phyloP scores from a whole-genome alignment of 768 basidiomycete species.

The Baorangia bicolor region DNA sequence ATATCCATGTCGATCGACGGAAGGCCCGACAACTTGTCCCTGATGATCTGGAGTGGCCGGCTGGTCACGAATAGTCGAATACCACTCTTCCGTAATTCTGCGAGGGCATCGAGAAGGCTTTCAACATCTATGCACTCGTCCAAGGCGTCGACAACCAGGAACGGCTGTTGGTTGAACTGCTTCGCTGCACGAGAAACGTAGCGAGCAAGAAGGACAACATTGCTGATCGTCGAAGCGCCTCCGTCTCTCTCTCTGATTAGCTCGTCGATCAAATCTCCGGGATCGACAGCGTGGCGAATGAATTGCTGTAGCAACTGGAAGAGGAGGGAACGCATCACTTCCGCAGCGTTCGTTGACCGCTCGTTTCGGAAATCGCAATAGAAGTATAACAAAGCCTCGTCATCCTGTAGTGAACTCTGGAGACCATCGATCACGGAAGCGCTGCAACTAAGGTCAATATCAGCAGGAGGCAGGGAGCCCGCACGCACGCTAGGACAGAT shows the following conservation, averaged over 20 bases:
- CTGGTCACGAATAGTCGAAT: slow-evolving; percentile 13
- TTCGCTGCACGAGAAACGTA: background rate
- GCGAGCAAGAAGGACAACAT: background rate
- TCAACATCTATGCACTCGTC: slow-evolving; percentile 14
- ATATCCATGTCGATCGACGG: slow-evolving; percentile 2
- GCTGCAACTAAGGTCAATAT: too few species aligned
- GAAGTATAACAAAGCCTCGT: slow-evolving; percentile 6
- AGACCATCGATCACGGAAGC: too few species aligned
- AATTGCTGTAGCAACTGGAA: too few species aligned
- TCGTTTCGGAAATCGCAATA: slow-evolving; percentile 23
- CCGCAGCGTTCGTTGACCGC: slow-evolving; percentile 1
- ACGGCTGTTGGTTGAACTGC: background rate
- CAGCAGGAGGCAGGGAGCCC: too few species aligned
- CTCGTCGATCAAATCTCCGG: background rate
- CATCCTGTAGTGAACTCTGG: too few species aligned
- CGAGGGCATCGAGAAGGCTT: background rate
- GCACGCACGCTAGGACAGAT: slow-evolving; percentile 4
- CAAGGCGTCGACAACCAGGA: slow-evolving; percentile 13
- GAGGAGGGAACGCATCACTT: slow-evolving; percentile 8
- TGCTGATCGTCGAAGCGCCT: background rate
- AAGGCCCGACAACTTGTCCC: background rate
- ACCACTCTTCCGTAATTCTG: background rate
- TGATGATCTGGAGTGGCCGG: slow-evolving; percentile 13
- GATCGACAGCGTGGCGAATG: too few species aligned
- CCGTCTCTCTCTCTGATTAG: background rate